Conservation (phyloP, 345 rosid genomes). For the Citrus trifoliata region DNA sequence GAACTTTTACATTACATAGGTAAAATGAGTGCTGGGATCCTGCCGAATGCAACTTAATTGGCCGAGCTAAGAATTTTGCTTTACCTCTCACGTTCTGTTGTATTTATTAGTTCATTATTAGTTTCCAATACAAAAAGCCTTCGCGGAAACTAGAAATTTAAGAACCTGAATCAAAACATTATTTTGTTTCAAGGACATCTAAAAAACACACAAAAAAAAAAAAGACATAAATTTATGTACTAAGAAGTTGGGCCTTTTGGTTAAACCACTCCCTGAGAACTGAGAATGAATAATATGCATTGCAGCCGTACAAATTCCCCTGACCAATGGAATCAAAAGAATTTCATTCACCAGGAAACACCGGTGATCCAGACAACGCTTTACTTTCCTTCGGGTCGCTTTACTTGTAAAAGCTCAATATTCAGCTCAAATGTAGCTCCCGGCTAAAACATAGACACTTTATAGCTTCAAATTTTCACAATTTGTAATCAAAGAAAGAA, state of each 20-base stretch:
- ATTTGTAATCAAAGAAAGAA: neutral
- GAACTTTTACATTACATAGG: neutral
- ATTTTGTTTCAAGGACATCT: neutral
- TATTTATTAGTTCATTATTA: neutral
- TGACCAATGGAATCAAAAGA: neutral
- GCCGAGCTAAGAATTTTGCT: neutral
- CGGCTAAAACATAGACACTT: slow-evolving; percentile 52
- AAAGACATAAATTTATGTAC: neutral
- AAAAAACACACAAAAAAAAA: neutral
- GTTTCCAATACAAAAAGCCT: neutral
- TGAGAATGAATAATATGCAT: neutral
- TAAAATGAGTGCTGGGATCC: neutral
- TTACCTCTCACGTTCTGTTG: neutral
- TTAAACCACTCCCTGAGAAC: neutral
- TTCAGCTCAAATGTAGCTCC: slow-evolving; percentile 73
- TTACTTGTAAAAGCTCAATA: slow-evolving; percentile 77
- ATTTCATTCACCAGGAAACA: neutral
- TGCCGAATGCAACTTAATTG: neutral
- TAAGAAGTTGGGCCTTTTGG: neutral
- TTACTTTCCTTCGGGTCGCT: slow-evolving; percentile 39
- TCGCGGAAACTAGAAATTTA: neutral
- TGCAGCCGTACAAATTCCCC: too few relatives aligned
- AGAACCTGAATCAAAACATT: neutral
- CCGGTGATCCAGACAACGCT: neutral
- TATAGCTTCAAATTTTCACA: neutral